Base-by-base conservation (phyloP, 495 filamentous ascomycete genomes). In the Cercophora newfieldiana region DNA sequence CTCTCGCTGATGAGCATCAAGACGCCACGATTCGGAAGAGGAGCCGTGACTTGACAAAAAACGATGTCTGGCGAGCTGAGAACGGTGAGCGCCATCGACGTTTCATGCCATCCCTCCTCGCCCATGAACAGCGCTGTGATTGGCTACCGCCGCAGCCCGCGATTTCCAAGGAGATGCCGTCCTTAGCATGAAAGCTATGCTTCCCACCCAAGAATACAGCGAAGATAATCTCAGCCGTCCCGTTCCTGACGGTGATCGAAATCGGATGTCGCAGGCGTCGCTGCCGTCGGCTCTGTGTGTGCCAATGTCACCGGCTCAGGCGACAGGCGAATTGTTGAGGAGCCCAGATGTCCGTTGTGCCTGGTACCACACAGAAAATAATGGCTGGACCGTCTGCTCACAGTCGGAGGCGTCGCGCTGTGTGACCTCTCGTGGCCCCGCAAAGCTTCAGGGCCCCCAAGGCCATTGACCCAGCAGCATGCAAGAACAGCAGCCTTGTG, bases 21-120 rank as follows among this genome's bases (percentile, higher is more conserved):
- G 22, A 12, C 25, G 50, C 49, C 54, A 31, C 48, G 31, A 19
- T 51, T 56, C 22, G n/a, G 48, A 33, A 28, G 47, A 37, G 37
- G 28, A 62, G 21, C 26, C 30, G 24, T 59, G 50, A 67, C 60
- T 59, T 64, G 68, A 57, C 49, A 53, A 33, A 51, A 21, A 64
- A 18, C 65, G 51, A 62, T 12, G 21, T 24, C 60, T 67, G 68
- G 64, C 18, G 37, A 44, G 37, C 68, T 70, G 37, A 51, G 18
- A 64, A 8, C 4, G 54, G 30, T 28, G 24, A 31, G 37, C 61
- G 62, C 66, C 69, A 59, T 54, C 30, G 14, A 29, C 14, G 69
- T 71, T 71, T 71, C 66, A 71, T 24, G 30, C 54, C 47, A 53
- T 64, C 19, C 69, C 69, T 51, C 61, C 63, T 28, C 14, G 26